These are phyloP conservation scores for Auriculariales sp. DNA, from an alignment of 768 basidiomycete species.

Conservation along the genomic window DNA sequence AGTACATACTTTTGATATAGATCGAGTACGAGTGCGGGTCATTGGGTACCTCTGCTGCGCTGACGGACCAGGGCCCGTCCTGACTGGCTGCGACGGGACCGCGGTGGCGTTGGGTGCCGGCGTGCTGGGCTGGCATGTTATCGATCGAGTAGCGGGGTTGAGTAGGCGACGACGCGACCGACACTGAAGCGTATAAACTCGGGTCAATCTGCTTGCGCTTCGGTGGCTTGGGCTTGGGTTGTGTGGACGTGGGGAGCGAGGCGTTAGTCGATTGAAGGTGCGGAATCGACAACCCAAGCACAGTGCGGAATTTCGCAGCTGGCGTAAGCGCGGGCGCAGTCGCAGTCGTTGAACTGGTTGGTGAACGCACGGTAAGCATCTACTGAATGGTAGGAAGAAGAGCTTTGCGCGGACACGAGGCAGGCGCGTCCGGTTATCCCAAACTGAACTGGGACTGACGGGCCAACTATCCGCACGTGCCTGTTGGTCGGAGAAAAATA, in stretches of 20 bases:
- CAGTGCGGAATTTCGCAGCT: slow-evolving; percentile 8
- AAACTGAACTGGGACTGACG: no score
- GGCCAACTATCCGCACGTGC: no score
- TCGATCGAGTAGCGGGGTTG: not conserved
- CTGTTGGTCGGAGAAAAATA: no score
- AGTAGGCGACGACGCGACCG: slow-evolving; percentile 1
- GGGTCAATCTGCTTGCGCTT: not conserved
- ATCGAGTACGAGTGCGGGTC: slow-evolving; percentile 60
- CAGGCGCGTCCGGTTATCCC: no score
- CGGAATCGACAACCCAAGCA: slow-evolving; percentile 5
- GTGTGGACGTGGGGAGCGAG: not conserved
- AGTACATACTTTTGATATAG: slow-evolving; percentile 77
- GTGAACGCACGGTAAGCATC: no score
- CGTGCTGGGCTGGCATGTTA: not conserved
- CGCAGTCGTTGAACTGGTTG: no score
- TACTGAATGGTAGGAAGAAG: no score
- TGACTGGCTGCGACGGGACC: slow-evolving; percentile 17
- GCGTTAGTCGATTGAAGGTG: slow-evolving; percentile 1
- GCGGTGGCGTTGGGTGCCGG: slow-evolving; percentile 1
- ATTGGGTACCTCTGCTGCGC: slow-evolving; percentile 74
- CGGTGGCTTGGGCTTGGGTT: slow-evolving; percentile 3
- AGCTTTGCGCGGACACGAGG: no score
- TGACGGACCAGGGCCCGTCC: slow-evolving; percentile 78
- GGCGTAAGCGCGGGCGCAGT: no score
- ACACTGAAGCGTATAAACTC: not conserved